These are phyloP conservation scores for Coniella vitis DNA, from an alignment of 2,329 filamentous ascomycete genomes.

Conservation along the genomic window DNA sequence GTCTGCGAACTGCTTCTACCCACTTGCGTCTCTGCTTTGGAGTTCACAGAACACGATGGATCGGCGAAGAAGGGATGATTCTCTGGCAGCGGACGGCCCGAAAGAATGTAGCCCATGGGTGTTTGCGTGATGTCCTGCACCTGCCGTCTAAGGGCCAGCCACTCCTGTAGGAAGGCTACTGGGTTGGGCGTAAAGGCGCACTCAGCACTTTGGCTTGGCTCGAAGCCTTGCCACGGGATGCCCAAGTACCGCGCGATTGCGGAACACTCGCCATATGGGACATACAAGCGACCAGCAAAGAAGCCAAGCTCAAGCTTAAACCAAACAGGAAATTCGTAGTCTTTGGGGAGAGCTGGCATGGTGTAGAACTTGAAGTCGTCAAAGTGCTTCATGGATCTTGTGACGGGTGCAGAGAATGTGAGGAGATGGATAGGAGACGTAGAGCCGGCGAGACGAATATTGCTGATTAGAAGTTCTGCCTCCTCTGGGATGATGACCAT, in stretches of 20 bases:
- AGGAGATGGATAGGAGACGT: conserved; percentile 37
- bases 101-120: conserved; percentile 51
- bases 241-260: conserved; percentile 28
- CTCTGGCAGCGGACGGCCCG: conserved; percentile 39
- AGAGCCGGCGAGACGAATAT: conserved; percentile 25
- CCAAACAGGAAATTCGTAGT: conserved; percentile 42
- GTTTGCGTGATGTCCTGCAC: conserved; percentile 52
- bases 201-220: neutral
- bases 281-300: conserved; percentile 54
- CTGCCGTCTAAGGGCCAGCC: conserved; percentile 46
- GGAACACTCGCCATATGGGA: conserved; percentile 41
- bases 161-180: conserved; percentile 46
- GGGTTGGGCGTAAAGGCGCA: conserved; percentile 26
- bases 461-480: conserved; percentile 45
- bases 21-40: neutral
- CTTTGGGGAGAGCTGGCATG: conserved; percentile 37
- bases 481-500: conserved; percentile 59
- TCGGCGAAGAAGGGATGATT: conserved; percentile 45
- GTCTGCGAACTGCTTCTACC: neutral
- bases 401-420: conserved; percentile 53
- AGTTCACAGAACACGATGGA: neutral
- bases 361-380: conserved; percentile 46
- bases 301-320: conserved; percentile 53
- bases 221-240: conserved; percentile 16
- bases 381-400: conserved; percentile 51